Conservation (phyloP, 805 yeast species). For the Zygosaccharomyces gambellarensis region DNA sequence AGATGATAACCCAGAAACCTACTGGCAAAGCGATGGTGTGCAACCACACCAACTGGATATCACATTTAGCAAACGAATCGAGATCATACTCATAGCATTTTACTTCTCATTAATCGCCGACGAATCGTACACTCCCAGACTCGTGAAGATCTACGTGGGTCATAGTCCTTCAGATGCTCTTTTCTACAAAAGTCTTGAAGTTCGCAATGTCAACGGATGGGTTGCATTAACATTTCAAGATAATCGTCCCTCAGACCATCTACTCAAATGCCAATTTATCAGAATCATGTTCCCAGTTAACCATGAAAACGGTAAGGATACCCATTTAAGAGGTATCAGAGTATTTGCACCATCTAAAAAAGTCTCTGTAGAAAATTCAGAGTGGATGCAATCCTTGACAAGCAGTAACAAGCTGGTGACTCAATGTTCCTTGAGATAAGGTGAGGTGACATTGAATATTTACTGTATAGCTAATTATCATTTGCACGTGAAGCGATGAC, state of each 20-base stretch:
- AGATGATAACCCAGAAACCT: constrained; percentile 64
- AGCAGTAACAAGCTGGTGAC: constrained; percentile 8
- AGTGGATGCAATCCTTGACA: constrained; percentile 9
- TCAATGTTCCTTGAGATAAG: constrained; percentile 10
- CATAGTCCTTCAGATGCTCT: constrained; percentile 28
- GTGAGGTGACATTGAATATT: neutral
- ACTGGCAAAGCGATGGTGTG: constrained; percentile 94
- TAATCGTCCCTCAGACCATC: constrained; percentile 20
- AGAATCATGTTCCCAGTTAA: constrained; percentile 41
- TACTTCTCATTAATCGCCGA: constrained; percentile 69
- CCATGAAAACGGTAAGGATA: constrained; percentile 94
- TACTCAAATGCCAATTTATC: constrained; percentile 30
- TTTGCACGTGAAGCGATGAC: constrained; percentile 5
- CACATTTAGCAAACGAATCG: constrained; percentile 73
- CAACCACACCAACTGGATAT: constrained; percentile 81
- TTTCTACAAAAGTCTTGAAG: constrained; percentile 26
- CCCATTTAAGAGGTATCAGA: constrained; percentile 75
- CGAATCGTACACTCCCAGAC: constrained; percentile 84
- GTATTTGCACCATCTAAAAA: constrained; percentile 18
- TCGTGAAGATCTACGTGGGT: constrained; percentile 32
- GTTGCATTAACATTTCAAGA: constrained; percentile 26
- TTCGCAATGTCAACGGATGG: constrained; percentile 33
- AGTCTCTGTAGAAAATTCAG: constrained; percentile 10
- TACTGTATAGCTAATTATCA: neutral
- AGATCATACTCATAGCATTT: constrained; percentile 61